phyloP scores from a whole-genome alignment of 495 filamentous ascomycete genomes.

The Penicillium bovifimosum region DNA sequence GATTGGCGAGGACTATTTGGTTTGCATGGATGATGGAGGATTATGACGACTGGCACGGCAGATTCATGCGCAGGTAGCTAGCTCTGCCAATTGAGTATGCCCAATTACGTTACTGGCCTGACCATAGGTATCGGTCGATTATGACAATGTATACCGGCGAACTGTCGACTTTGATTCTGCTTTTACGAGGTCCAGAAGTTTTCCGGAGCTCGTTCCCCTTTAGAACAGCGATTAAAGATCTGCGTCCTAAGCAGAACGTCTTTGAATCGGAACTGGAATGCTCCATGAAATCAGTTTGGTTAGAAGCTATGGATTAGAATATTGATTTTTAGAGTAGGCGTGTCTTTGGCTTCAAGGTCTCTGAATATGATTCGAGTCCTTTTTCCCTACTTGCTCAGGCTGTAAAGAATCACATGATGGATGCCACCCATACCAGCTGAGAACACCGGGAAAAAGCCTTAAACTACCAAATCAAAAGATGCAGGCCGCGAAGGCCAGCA shows the following conservation, averaged over 20 bases:
- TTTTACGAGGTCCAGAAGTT: too few species aligned
- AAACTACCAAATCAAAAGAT: constrained; percentile 4
- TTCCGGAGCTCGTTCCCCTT: too few species aligned
- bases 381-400: neutral
- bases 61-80: neutral
- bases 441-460: too few species aligned
- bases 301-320: neutral
- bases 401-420: neutral
- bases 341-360: too few species aligned
- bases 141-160: too few species aligned
- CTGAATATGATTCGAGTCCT: too few species aligned
- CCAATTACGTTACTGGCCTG: too few species aligned
- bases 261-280: neutral
- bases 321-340: neutral
- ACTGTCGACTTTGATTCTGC: too few species aligned
- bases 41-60: neutral
- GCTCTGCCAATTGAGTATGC: neutral
- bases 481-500: constrained; percentile 11
- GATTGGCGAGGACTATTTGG: neutral
- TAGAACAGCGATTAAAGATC: too few species aligned
- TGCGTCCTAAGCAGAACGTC: neutral
- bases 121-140: too few species aligned
- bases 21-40: too few species aligned
- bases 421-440: too few species aligned
- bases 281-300: neutral